Conservation (phyloP, 139 green algal genomes). For the Tetradesmus obliquus region DNA sequence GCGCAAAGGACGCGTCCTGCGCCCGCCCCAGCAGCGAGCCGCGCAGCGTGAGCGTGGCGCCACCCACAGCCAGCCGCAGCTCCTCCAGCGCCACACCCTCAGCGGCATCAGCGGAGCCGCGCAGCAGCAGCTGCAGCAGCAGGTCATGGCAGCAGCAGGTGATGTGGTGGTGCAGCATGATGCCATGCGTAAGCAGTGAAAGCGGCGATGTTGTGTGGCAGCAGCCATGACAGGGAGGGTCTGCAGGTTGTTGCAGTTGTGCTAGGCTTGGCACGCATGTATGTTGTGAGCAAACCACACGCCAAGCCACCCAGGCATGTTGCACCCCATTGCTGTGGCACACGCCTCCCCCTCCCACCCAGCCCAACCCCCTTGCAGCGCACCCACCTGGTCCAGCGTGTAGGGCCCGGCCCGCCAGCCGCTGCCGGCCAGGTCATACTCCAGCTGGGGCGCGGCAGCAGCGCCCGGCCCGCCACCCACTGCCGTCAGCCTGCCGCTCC, state of each 20-base stretch:
- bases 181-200: neutral
- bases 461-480: conserved; percentile 23
- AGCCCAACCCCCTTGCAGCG: neutral
- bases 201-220: neutral
- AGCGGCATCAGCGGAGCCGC: conserved; percentile 75
- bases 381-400: conserved; percentile 44
- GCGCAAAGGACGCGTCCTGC: conserved; percentile 80
- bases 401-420: conserved; percentile 46
- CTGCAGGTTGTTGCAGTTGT: neutral
- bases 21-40: conserved; percentile 76
- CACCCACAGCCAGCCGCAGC: conserved; percentile 60
- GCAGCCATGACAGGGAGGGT: neutral
- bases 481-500: conserved; percentile 35
- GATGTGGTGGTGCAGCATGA: neutral
- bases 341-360: neutral
- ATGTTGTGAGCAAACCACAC: no score
- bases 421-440: conserved; percentile 27
- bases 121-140: conserved; percentile 26
- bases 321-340: neutral
- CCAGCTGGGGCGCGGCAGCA: conserved; percentile 18
- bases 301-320: neutral
- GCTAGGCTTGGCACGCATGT: no score
- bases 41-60: conserved; percentile 48
- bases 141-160: neutral
- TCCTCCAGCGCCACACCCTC: conserved; percentile 91